phyloP scores from a whole-genome alignment of 2,329 filamentous ascomycete genomes.

The Coniochaeta pulveracea region DNA sequence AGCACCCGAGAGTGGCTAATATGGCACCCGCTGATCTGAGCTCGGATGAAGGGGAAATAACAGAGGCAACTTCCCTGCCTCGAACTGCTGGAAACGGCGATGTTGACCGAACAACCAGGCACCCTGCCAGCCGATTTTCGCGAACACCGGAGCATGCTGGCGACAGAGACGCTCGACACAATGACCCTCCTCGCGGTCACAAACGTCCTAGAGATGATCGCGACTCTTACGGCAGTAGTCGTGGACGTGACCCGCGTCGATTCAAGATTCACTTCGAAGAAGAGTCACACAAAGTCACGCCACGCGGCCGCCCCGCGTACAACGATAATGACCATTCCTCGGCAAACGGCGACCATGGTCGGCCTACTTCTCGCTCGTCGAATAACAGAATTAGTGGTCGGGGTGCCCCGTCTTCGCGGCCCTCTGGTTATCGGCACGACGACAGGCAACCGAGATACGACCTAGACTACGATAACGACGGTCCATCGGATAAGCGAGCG shows the following conservation, averaged over 20 bases:
- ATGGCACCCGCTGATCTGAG: constrained; percentile 34
- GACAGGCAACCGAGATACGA: constrained; percentile 22
- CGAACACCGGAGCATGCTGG: constrained; percentile 33
- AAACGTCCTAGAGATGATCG: constrained; percentile 58
- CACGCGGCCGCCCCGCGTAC: constrained; percentile 37
- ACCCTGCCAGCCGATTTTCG: constrained; percentile 47
- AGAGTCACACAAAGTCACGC: constrained; percentile 31
- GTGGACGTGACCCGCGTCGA: constrained; percentile 41
- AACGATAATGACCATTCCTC: constrained; percentile 44
- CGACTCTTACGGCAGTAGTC: constrained; percentile 22
- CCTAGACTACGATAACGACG: constrained; percentile 18
- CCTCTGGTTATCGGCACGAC: constrained; percentile 7
- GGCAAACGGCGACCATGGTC: constrained; percentile 40
- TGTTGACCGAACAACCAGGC: constrained; percentile 90
- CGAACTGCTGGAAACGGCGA: constrained; percentile 60
- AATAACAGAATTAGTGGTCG: constrained; percentile 46
- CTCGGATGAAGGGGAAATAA: constrained; percentile 81
- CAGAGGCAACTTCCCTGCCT: constrained; percentile 83
- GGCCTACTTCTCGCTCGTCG: constrained; percentile 11
- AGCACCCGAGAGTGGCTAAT: constrained; percentile 4
- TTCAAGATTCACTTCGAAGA: constrained; percentile 55
- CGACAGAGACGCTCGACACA: constrained; percentile 13
- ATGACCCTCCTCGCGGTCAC: constrained; percentile 50
- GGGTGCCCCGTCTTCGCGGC: constrained; percentile 36
- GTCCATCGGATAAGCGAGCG: constrained; percentile 18